Base-by-base conservation (phyloP, 1,284 basidiomycete species). In the Albatrellus sp. region DNA sequence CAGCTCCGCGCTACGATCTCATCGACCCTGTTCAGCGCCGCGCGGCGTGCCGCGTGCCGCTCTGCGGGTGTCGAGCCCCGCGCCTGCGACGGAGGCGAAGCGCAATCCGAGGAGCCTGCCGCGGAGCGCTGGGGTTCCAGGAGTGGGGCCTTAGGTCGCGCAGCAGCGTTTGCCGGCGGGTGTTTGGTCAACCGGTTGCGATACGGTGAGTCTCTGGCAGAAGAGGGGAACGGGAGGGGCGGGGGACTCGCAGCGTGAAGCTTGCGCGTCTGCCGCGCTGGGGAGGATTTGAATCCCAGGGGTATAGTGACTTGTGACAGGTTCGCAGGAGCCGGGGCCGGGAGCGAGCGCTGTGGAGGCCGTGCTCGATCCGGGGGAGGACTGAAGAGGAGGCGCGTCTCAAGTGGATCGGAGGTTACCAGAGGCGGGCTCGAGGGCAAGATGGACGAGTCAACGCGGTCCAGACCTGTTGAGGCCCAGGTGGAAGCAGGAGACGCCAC, bases 311-410 rank as follows among this genome's bases (percentile, higher is more conserved):
- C 14, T n/a, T 3, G 12, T 10, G 14, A 14, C 12, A 14, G 11
- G 11, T 14, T n/a, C 3, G 12, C 9, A 12, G 11, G 10, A 10
- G 36, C 14, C 37, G 6, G 37, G 11, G 11, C n/a, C 37, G 6
- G 37, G 20, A 3, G 10, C 32, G 32, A 33, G 32, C 10, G 41
- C 12, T 17, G 37, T 8, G 11, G 20, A 20, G 7, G 31, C n/a
- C n/a, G n/a, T n/a, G n/a, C n/a, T n/a, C n/a, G n/a, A n/a, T n/a
- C n/a, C 24, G 24, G 35, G 28, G 29, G 17, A 17, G 35, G 44
- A 31, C 46, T 50, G 48, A 65, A 66, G 49, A 60, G 60, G 5
- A 66, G 55, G 43, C 56, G 52, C 6, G 60, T 58, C 38, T 64
- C 56, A 12, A 66, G 55, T 10, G 62, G 59, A 29, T 58, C 57